Base-by-base conservation (phyloP, 2,329 filamentous ascomycete species). In the Tolypocladium cylindrosporum region DNA sequence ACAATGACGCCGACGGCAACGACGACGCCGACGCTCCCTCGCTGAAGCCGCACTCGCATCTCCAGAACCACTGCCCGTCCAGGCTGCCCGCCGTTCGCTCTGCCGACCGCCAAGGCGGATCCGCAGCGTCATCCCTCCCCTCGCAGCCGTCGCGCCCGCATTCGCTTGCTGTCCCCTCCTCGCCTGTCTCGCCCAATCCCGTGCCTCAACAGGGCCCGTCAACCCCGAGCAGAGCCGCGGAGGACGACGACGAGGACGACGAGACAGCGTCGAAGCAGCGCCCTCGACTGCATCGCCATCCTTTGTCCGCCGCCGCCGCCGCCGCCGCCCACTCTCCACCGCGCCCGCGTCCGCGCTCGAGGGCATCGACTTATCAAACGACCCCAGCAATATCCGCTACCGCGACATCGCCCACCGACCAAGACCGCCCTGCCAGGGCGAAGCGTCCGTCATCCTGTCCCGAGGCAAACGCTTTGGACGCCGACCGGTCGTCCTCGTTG, bases 31-130 rank as follows among this genome's bases (percentile, higher is more conserved):
- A 36, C 48, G 31, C 8, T 3, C 31, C 19, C 48, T 52, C 48
- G 19, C 48, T 52, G 48, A 52, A 36, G 31, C 31, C 21, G 31
- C 31, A n/a, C 31, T 36, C 11, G 19, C 48, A 36, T 51, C 48
- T 31, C 27, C 27, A 27, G 16, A 11, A 19, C 19, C 24, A 34
- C 45, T 34, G 9, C 48, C 31, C 48, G 31, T 21, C 48, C 10
- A 52, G 34, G 45, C 27, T n/a, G 16, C 45, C 81, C 36, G 75
- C 79, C 27, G 81, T 79, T 68, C 80, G 80, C 59, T 80, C 80
- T 65, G 77, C 74, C 62, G 79, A 82, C 69, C 71, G 77, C 57
- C 71, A 71, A 58, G 73, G 59, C 60, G 64, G 55, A 53, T 60
- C 63, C 58, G 57, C 65, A 61, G 59, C 60, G 61, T 64, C 62